Percentiles rank a stretch among this genome's conserved stretches.
Conservation (phyloP, 345 rosid species). For the Aurinia saxatilis region DNA sequence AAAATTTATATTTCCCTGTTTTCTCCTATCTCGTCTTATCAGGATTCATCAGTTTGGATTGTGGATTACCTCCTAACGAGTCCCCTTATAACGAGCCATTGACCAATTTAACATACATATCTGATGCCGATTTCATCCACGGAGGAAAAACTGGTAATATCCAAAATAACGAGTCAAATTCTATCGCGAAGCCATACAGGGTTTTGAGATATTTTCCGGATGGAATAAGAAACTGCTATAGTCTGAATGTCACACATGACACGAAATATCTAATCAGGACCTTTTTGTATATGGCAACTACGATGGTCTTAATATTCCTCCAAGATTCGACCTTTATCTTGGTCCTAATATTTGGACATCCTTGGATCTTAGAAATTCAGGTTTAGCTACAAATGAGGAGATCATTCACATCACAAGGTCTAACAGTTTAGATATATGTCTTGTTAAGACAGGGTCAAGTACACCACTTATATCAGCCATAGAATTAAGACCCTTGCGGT, state of each 20-base stretch:
- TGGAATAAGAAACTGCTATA: constrained; percentile 35
- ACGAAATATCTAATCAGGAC: constrained; percentile 29
- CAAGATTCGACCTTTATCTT: constrained; percentile 33
- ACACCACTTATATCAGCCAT: constrained; percentile 12
- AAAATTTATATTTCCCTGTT: no score
- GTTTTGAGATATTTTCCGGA: constrained; percentile 27
- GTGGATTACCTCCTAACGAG: constrained; percentile 28
- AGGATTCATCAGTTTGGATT: constrained; percentile 45
- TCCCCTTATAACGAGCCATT: constrained; percentile 13
- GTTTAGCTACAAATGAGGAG: neutral
- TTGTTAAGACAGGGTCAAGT: constrained; percentile 34
- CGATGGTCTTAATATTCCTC: constrained; percentile 20
- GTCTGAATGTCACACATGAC: constrained; percentile 12
- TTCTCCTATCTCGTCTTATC: neutral
- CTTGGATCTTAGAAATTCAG: neutral
- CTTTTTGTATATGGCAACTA: constrained; percentile 35
- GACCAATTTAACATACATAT: constrained; percentile 22
- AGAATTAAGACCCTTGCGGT: constrained; percentile 14
- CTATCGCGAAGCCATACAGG: neutral
- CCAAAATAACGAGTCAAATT: neutral
- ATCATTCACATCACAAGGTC: constrained; percentile 30
- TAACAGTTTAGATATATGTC: constrained; percentile 30
- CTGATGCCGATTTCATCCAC: constrained; percentile 28
- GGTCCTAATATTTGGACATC: constrained; percentile 39
- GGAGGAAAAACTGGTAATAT: constrained; percentile 18